Evolutionary conservation across 2,329 filamentous ascomycete genomes (phyloP).

Genomic region (Aspergillus sp.): DNA sequence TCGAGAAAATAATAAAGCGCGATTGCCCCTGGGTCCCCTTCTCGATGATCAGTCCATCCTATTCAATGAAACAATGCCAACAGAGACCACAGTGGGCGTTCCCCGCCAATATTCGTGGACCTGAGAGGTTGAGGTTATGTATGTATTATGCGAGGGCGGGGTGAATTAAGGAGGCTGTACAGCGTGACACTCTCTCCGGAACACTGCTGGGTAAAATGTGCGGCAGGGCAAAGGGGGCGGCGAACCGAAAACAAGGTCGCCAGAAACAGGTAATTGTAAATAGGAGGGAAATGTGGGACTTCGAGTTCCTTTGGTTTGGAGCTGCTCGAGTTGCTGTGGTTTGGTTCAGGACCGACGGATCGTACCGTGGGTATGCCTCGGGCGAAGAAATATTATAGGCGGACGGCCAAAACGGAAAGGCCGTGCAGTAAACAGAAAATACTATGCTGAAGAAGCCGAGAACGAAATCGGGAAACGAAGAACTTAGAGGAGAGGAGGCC

Average conservation of each 20-base stretch:
- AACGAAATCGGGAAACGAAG: slow-evolving; percentile 3
- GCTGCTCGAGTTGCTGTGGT: slow-evolving; percentile 10
- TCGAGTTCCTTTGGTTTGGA: slow-evolving; percentile 3
- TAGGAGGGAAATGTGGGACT: slow-evolving; percentile 25
- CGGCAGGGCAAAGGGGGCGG: slow-evolving; percentile 18
- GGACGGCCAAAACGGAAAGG: neutral
- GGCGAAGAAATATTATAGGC: slow-evolving; percentile 9
- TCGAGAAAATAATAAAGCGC: slow-evolving; percentile 14
- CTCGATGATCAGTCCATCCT: slow-evolving; percentile 33
- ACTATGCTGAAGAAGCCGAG: slow-evolving; percentile 4
- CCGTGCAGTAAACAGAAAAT: neutral
- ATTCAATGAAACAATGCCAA: slow-evolving; percentile 13
- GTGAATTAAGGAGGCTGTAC: slow-evolving; percentile 8
- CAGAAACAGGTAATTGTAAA: slow-evolving; percentile 38
- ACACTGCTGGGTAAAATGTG: slow-evolving; percentile 5
- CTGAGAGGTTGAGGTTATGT: slow-evolving; percentile 4
- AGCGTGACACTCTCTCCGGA: neutral
- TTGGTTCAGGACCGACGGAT: slow-evolving; percentile 17
- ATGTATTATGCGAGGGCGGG: slow-evolving; percentile 14
- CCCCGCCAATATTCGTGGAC: slow-evolving; percentile 6
- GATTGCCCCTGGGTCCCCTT: slow-evolving; percentile 13
- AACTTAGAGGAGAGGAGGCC: neutral
- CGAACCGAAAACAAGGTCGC: slow-evolving; percentile 15
- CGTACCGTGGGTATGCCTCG: slow-evolving; percentile 22
- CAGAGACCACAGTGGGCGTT: slow-evolving; percentile 10